A percentile compares a stretch with the other conserved stretches of the same genome.
Conservation (phyloP, 139 green algal genomes). For the Auxenochlorella pyrenoidosa region DNA sequence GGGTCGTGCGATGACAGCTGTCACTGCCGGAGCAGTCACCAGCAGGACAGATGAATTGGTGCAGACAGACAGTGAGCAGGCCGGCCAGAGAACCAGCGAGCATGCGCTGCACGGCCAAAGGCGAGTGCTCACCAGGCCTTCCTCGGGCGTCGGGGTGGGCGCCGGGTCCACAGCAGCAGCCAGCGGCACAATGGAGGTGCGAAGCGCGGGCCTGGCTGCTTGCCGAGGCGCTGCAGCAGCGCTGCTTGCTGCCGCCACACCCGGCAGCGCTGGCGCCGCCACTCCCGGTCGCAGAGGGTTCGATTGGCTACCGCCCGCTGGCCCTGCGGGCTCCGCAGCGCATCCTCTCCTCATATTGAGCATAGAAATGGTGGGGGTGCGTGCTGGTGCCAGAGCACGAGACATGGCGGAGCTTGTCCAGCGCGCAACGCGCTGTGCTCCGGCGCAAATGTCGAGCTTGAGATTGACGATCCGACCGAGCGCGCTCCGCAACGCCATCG, state of each 20-base stretch:
- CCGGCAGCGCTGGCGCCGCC: not conserved
- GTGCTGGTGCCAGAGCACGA: not conserved
- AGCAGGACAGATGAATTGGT: no score
- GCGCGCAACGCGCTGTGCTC: no score
- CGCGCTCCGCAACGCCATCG: no score
- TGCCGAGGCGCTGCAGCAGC: not conserved
- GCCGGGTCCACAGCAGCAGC: not conserved
- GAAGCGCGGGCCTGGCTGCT: not conserved
- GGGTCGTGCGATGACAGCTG: no score
- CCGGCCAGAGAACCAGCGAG: not conserved
- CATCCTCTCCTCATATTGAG: not conserved
- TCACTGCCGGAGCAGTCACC: no score
- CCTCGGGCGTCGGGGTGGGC: not conserved
- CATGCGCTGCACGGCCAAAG: not conserved
- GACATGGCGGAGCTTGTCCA: no score
- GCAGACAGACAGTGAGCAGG: not conserved
- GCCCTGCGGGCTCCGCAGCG: not conserved
- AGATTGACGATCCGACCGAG: no score
- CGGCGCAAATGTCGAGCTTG: no score
- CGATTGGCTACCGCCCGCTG: not conserved
- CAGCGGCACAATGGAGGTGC: not conserved
- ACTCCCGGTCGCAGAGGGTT: no score
- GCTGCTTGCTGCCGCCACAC: no score
- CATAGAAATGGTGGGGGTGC: not conserved
- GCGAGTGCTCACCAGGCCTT: constrained; percentile 5